These are phyloP conservation scores for Erodium maritimum DNA, from an alignment of 345 rosid species.

Conservation along the genomic window DNA sequence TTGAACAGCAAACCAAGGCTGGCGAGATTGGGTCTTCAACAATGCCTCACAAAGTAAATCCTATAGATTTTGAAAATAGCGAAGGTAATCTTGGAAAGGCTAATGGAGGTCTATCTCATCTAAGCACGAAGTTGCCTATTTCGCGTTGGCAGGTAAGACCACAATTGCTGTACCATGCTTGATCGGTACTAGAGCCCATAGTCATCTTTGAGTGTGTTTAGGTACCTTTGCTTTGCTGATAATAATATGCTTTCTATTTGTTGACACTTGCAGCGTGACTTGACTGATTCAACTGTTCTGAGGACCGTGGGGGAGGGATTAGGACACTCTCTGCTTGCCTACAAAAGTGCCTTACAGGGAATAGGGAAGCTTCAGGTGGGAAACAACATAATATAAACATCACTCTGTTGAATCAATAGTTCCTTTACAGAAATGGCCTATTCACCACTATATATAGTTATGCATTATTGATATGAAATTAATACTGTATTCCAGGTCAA, in stretches of 20 bases:
- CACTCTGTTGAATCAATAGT: no score
- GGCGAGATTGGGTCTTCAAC: conserved; percentile 94
- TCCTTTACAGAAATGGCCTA: conserved; percentile 1
- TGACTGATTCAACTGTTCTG: conserved; percentile 88
- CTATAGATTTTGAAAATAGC: conserved; percentile 91
- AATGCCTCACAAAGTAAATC: conserved; percentile 97
- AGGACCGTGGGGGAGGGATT: conserved; percentile 90
- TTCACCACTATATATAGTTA: conserved; percentile 3
- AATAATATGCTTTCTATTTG: not conserved
- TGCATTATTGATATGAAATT: no score
- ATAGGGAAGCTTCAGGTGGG: conserved; percentile 80
- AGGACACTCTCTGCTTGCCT: conserved; percentile 92
- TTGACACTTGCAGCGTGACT: conserved; percentile 58
- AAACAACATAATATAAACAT: not conserved
- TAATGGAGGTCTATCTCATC: conserved; percentile 54
- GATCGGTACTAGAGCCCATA: no score
- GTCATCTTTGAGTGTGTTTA: not conserved
- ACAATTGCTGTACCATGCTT: no score
- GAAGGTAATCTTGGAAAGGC: conserved; percentile 96
- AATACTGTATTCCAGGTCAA: conserved; percentile 48
- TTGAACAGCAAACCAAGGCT: conserved; percentile 65
- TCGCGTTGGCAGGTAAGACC: conserved; percentile 83
- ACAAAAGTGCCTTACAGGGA: conserved; percentile 81
- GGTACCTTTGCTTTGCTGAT: conserved; percentile 4
- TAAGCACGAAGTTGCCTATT: conserved; percentile 71